These are phyloP conservation scores for Bremia lactucae DNA, from an alignment of 352 stramenopile species.

Conservation along the genomic window DNA sequence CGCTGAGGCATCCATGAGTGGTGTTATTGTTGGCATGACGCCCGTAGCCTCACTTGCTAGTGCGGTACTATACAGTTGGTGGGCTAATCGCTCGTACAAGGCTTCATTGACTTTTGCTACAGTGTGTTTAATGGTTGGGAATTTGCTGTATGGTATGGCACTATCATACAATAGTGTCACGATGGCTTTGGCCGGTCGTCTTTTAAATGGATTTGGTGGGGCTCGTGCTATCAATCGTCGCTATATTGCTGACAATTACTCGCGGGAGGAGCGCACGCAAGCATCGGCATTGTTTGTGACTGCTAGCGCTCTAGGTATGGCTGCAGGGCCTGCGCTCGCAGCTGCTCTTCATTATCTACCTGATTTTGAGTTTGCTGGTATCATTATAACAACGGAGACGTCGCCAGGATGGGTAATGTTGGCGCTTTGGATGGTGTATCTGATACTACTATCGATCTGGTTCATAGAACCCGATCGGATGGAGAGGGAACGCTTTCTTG, in stretches of 20 bases:
- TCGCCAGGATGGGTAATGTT: conserved; percentile 88
- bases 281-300: conserved; percentile 90
- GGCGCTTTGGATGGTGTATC: conserved; percentile 53
- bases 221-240: conserved; percentile 86
- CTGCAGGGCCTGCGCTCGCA: conserved; percentile 74
- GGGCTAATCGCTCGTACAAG: conserved; percentile 87
- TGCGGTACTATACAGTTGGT: conserved; percentile 91
- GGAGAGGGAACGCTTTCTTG: conserved; percentile 36
- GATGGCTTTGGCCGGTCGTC: conserved; percentile 84
- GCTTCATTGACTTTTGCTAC: conserved; percentile 76
- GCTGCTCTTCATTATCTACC: conserved; percentile 62
- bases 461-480: conserved; percentile 60
- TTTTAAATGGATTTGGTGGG: conserved; percentile 89
- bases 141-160: conserved; percentile 81
- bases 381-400: conserved; percentile 81
- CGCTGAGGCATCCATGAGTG: conserved; percentile 80
- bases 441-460: conserved; percentile 37
- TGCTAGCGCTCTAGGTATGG: conserved; percentile 86
- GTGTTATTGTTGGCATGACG: conserved; percentile 95
- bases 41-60: conserved; percentile 90
- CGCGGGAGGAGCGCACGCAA: conserved; percentile 81
- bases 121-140: conserved; percentile 73
- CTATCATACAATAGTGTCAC: conserved; percentile 67
- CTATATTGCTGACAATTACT: conserved; percentile 86
- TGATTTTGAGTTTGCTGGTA: conserved; percentile 45